phyloP scores from a whole-genome alignment of 1,284 basidiomycete genomes.

The Mycena citricolor region DNA sequence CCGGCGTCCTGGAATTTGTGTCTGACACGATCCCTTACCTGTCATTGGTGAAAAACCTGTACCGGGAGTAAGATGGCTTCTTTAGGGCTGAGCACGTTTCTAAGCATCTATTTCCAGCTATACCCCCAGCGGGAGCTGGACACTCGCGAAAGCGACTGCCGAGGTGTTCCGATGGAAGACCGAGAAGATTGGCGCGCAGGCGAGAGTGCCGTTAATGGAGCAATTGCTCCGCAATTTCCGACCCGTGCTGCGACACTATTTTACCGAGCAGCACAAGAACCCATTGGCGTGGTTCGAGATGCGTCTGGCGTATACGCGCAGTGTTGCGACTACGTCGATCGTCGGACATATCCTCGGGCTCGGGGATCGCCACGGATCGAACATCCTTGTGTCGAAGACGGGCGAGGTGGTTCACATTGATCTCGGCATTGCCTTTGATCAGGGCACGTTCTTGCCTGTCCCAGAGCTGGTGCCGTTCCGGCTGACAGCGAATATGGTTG shows the following conservation, averaged over 20 bases:
- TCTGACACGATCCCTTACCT: conserved; percentile 70
- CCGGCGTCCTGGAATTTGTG: conserved; percentile 93
- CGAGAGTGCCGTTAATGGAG: too few species aligned
- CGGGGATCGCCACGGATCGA: conserved; percentile 91
- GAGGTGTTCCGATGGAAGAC: too few species aligned
- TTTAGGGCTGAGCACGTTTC: too few species aligned
- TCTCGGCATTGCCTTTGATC: conserved; percentile 95
- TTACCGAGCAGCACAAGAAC: conserved; percentile 84
- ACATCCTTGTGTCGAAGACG: conserved; percentile 80
- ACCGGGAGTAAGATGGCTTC: too few species aligned
- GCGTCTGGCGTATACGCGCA: conserved; percentile 87
- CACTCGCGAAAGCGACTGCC: too few species aligned
- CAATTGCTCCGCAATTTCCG: too few species aligned
- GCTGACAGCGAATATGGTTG: conserved; percentile 90
- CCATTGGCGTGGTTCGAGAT: conserved; percentile 94
- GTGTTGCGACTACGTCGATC: conserved; percentile 91
- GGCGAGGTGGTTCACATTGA: conserved; percentile 96
- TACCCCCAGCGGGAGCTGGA: too few species aligned
- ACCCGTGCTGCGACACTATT: conserved; percentile 94
- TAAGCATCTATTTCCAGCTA: too few species aligned
- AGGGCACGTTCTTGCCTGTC: conserved; percentile 79
- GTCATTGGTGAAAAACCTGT: too few species aligned
- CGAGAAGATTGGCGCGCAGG: too few species aligned
- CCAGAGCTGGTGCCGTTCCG: conserved; percentile 95
- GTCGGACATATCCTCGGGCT: conserved; percentile 92